These are phyloP conservation scores for Actinomortierella wolfii DNA, from an alignment of 371 early-diverging fungal species.

Conservation along the genomic window DNA sequence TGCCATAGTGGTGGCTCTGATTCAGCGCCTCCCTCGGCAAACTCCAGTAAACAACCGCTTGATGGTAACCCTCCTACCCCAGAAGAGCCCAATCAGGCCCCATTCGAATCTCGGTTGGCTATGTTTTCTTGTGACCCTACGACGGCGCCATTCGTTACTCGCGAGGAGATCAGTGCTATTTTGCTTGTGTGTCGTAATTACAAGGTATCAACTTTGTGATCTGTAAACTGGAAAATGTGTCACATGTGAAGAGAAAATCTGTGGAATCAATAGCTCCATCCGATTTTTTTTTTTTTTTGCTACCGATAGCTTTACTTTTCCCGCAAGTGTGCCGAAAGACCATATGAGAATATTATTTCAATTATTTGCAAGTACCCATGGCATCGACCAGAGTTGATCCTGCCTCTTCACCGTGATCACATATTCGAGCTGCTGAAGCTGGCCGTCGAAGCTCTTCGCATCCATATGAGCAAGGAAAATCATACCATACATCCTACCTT, in stretches of 20 bases:
- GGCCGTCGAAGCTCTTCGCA: constrained; percentile 55
- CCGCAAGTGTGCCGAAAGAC: constrained; percentile 68
- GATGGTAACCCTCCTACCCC: too few relatives aligned
- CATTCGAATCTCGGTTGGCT: too few relatives aligned
- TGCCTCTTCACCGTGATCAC: constrained; percentile 66
- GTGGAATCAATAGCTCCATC: too few relatives aligned
- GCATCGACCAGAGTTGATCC: constrained; percentile 59
- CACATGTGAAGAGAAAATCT: too few relatives aligned
- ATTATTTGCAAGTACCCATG: constrained; percentile 69
- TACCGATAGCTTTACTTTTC: constrained; percentile 56
- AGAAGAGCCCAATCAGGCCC: too few relatives aligned
- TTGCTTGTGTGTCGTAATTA: constrained; percentile 66
- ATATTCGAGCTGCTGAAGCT: constrained; percentile 69
- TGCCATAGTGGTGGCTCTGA: too few relatives aligned
- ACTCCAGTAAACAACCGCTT: too few relatives aligned
- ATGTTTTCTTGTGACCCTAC: too few relatives aligned
- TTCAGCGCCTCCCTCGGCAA: too few relatives aligned
- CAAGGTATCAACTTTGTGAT: constrained; percentile 45
- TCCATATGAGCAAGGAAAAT: constrained; percentile 55
- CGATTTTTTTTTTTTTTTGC: not conserved
- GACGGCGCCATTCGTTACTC: constrained; percentile 56
- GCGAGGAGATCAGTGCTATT: constrained; percentile 66
- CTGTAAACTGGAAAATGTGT: too few relatives aligned
- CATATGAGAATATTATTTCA: constrained; percentile 71
- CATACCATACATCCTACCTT: constrained; percentile 56